Conservation (phyloP, 2,329 filamentous ascomycete species). For the Paracoccidioides lutzii region DNA sequence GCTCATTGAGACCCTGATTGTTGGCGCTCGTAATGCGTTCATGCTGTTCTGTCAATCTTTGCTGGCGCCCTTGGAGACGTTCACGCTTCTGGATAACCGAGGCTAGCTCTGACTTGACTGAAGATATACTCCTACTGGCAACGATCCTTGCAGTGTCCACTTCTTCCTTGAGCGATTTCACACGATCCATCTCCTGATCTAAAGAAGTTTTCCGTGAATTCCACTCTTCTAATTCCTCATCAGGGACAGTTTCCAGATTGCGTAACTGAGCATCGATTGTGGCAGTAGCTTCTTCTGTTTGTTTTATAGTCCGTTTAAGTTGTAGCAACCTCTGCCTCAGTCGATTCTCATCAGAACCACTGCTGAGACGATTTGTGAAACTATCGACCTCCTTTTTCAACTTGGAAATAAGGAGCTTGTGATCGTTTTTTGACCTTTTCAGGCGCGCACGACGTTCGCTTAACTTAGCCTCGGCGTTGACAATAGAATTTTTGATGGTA, state of each 20-base stretch:
- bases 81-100: constrained; percentile 44
- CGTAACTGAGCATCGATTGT: constrained; percentile 43
- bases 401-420: constrained; percentile 44
- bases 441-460: constrained; percentile 46
- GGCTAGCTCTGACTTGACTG: constrained; percentile 41
- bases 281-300: constrained; percentile 50
- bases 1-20: constrained; percentile 43
- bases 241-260: constrained; percentile 43
- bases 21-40: constrained; percentile 47
- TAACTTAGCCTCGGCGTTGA: constrained; percentile 47
- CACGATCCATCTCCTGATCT: constrained; percentile 41
- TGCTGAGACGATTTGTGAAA: constrained; percentile 44
- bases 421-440: constrained; percentile 48
- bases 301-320: constrained; percentile 48
- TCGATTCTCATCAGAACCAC: constrained; percentile 48
- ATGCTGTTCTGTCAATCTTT: constrained; percentile 48
- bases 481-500: constrained; percentile 52
- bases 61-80: constrained; percentile 44
- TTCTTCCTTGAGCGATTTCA: constrained; percentile 39
- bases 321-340: constrained; percentile 50
- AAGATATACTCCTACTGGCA: constrained; percentile 39
- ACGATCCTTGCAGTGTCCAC: constrained; percentile 38
- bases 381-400: constrained; percentile 50
- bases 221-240: constrained; percentile 42
- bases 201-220: constrained; percentile 41